phyloP scores from a whole-genome alignment of 345 rosid species.

The Salix brachista region DNA sequence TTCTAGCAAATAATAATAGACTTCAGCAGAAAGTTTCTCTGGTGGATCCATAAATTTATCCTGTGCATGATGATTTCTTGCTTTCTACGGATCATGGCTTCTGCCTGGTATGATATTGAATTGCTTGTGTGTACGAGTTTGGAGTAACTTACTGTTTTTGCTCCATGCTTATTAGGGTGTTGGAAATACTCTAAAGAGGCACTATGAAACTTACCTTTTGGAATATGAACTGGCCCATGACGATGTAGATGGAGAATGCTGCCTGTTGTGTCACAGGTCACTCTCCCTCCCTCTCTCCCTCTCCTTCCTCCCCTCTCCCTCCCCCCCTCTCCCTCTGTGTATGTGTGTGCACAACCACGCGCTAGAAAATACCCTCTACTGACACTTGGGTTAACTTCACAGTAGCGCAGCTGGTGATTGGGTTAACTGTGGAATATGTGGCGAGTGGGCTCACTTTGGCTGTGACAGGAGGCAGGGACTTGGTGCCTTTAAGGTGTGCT shows the following conservation, averaged over 20 bases:
- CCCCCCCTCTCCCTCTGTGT: background rate
- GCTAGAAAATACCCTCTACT: constrained; percentile 3
- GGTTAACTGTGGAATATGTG: constrained; percentile 98
- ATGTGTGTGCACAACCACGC: background rate
- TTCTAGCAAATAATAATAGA: background rate
- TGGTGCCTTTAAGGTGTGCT: constrained; percentile 87
- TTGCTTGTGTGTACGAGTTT: background rate
- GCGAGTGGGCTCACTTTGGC: constrained; percentile 99
- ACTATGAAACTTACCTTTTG: constrained; percentile 89
- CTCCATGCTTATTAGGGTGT: constrained; percentile 58
- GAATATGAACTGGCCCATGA: constrained; percentile 98
- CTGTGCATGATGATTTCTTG: background rate
- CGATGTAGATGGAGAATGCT: constrained; percentile 97
- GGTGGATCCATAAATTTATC: background rate
- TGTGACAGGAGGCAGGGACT: constrained; percentile 98
- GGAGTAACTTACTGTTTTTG: background rate
- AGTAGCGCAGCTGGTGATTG: constrained; percentile 99
- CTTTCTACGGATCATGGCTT: background rate
- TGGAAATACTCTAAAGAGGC: constrained; percentile 90
- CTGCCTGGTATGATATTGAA: background rate
- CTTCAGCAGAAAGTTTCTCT: background rate
- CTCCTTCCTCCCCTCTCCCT: too few species aligned
- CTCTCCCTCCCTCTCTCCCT: constrained; percentile 10
- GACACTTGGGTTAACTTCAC: constrained; percentile 32
- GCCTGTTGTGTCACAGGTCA: constrained; percentile 92